These are phyloP conservation scores for Kodamaea suecica DNA, from an alignment of 1,139 yeast species.

Conservation along the genomic window DNA sequence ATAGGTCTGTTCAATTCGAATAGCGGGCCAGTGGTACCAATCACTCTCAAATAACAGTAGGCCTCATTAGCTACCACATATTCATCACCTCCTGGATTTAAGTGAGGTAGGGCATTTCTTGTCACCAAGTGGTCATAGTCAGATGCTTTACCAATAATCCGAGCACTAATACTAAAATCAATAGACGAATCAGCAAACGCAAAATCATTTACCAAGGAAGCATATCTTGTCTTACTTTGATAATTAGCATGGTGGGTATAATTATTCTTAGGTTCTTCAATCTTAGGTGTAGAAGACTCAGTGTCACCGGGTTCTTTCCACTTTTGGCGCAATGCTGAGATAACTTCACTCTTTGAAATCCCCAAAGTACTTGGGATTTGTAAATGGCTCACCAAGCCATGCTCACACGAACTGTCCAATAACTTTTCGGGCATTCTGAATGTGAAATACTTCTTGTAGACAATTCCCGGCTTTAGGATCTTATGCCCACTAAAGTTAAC, in stretches of 20 bases:
- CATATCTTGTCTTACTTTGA: conserved; percentile 13
- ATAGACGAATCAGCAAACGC: conserved; percentile 31
- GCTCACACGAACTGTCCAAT: conserved; percentile 37
- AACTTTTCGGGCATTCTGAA: conserved; percentile 38
- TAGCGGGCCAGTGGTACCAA: conserved; percentile 23
- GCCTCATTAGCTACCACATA: conserved; percentile 38
- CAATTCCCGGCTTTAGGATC: conserved; percentile 30
- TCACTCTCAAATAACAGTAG: conserved; percentile 26
- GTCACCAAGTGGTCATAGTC: conserved; percentile 25
- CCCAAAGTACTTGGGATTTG: conserved; percentile 40
- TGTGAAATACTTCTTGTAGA: conserved; percentile 41
- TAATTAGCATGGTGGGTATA: not conserved
- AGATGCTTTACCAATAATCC: conserved; percentile 35
- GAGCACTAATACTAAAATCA: conserved; percentile 36
- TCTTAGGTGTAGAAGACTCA: conserved; percentile 6
- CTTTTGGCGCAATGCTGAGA: conserved; percentile 26
- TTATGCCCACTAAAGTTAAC: conserved; percentile 27
- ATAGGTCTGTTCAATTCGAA: conserved; percentile 29
- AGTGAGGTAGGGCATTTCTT: conserved; percentile 15
- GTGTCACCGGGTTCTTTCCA: conserved; percentile 20
- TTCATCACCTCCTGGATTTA: conserved; percentile 26
- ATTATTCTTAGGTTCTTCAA: not conserved
- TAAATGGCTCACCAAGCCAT: conserved; percentile 34
- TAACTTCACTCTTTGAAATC: conserved; percentile 25
- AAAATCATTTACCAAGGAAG: conserved; percentile 30